Base-by-base conservation (phyloP, 768 basidiomycete genomes). In the Rhodotorula toruloides region DNA sequence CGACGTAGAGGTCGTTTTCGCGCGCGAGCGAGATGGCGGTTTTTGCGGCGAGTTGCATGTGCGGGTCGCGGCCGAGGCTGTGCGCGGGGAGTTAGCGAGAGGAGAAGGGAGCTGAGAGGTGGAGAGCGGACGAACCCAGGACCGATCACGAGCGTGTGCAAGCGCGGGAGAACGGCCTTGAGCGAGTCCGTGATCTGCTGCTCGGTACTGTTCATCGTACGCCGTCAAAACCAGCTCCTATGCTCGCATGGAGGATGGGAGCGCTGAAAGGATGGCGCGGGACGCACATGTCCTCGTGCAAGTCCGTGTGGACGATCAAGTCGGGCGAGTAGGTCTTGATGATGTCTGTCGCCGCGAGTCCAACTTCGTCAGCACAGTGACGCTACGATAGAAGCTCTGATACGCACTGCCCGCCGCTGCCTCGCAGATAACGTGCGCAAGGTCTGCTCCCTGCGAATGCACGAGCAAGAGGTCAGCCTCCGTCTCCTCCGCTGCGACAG, bases 301-400 rank as follows among this genome's bases (percentile, higher is more conserved):
- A 82, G 61, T 98, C 90, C 3, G 91, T 93, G 74, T 99, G 94
- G 0, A 99, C 96, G 74, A 99, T 99, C 49, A 99, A 79, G 78
- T 99, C 93, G 3, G 92, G 92, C 7, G 90, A 93, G 77, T 97
- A 99, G 0, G 89, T 87, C 79, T 99, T 99, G 81, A 99, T 99
- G 50, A 91, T 88, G 9, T 83, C 83, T 34, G 54, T 11, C 40
- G 16, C 3, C 39, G 21, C 27, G 42, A 34, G 12, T 13, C 11
- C 12, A 12, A 2, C 29, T 31, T 40, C 29, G 13, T 34, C 22
- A 25, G 40, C 7, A 5, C 7, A 14, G 1, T 27, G 6, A 14
- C 4, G 27, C 3, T 13, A 29, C 2, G 21, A 36, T 29, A 3
- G 31, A 1, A 27, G 27, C 13, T 17, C 17, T 22, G 32, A 11